Conservation (phyloP, 108 stramenopile genomes). For the Epithemia pelagica region DNA sequence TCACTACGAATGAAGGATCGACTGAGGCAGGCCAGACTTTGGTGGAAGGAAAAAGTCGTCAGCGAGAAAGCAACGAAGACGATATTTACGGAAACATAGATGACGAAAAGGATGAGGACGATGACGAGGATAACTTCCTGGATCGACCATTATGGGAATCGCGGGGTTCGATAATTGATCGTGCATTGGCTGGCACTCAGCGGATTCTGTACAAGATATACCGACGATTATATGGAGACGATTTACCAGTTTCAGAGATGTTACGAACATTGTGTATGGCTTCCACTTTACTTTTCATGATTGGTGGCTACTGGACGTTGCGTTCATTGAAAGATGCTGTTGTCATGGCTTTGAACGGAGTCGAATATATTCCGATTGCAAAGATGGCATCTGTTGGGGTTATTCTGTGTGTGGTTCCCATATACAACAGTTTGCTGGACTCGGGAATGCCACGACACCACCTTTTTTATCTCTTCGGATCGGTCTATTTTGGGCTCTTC, state of each 20-base stretch:
- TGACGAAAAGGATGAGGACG: conserved; percentile 21
- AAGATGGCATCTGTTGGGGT: conserved; percentile 92
- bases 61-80: not conserved
- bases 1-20: not conserved
- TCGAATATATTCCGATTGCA: conserved; percentile 87
- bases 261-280: conserved; percentile 83
- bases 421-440: conserved; percentile 92
- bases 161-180: conserved; percentile 31
- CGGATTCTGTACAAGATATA: conserved; percentile 45
- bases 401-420: conserved; percentile 81
- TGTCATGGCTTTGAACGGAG: conserved; percentile 90
- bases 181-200: conserved; percentile 29
- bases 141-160: conserved; percentile 58
- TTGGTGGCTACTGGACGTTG: conserved; percentile 96
- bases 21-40: not conserved
- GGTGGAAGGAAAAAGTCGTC: not conserved
- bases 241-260: conserved; percentile 76
- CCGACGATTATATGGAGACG: conserved; percentile 80
- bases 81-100: conserved; percentile 5
- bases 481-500: conserved; percentile 86
- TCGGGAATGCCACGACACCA: conserved; percentile 81
- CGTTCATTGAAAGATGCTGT: conserved; percentile 93
- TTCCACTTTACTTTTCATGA: conserved; percentile 94
- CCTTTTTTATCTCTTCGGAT: conserved; percentile 93
- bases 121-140: conserved; percentile 40